Evolutionary conservation across 805 yeast species (phyloP).

Genomic region (Yarrowia yakushimensis): DNA sequence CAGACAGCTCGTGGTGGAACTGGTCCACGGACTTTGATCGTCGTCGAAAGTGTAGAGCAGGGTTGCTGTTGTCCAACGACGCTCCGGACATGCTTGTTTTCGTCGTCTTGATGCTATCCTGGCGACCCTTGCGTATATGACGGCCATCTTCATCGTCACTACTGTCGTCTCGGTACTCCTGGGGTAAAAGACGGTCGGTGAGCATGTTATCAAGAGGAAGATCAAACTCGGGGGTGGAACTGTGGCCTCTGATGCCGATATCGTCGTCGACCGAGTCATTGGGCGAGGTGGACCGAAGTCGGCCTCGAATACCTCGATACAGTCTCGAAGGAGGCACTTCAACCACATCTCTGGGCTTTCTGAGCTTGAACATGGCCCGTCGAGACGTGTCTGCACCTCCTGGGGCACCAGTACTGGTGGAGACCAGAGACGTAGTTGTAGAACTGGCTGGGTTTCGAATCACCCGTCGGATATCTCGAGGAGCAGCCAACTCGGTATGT

Average conservation of each 20-base stretch:
- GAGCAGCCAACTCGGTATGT: neutral
- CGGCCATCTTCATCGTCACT: neutral
- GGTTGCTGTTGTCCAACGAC: neutral
- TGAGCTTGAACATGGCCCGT: conserved; percentile 15
- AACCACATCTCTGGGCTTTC: conserved; percentile 11
- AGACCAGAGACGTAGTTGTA: neutral
- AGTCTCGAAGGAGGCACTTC: conserved; percentile 3
- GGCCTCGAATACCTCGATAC: conserved; percentile 9
- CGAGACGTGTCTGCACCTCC: conserved; percentile 4
- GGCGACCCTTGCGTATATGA: neutral
- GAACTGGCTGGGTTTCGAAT: neutral
- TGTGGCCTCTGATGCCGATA: neutral
- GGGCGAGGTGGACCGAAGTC: conserved; percentile 1
- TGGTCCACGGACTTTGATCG: conserved; percentile 20
- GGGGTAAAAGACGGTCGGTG: conserved; percentile 5
- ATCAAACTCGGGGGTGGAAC: conserved; percentile 4
- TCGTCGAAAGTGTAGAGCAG: conserved; percentile 1
- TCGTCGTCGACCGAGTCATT: neutral
- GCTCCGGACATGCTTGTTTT: neutral
- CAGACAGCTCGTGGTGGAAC: conserved; percentile 22
- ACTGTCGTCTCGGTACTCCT: neutral
- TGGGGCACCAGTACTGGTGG: neutral
- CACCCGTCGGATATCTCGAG: conserved; percentile 8
- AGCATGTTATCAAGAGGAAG: neutral
- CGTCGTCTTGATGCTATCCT: neutral